These are phyloP conservation scores for Arthrobotrys sphaeroides DNA, from an alignment of 2,329 filamentous ascomycete genomes.

Conservation along the genomic window DNA sequence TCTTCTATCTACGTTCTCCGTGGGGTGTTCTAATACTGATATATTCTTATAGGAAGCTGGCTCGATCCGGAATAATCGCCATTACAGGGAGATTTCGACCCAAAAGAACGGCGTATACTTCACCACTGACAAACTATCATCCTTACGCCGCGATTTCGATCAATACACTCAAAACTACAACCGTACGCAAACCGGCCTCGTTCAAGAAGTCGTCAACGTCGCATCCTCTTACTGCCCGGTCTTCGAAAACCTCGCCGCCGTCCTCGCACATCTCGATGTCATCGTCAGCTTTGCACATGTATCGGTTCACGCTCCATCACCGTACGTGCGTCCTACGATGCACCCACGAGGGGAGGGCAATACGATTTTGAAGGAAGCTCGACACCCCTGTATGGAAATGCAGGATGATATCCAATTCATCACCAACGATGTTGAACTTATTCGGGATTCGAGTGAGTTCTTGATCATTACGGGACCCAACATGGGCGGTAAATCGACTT, in stretches of 20 bases:
- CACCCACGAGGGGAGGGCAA: conserved; percentile 87
- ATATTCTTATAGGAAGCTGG: conserved; percentile 71
- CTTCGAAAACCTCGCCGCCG: conserved; percentile 84
- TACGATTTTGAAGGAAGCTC: conserved; percentile 88
- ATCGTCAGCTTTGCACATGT: conserved; percentile 93
- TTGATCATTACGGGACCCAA: conserved; percentile 97
- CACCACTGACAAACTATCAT: conserved; percentile 82
- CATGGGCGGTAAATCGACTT: conserved; percentile 99
- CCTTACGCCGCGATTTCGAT: conserved; percentile 87
- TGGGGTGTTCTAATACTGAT: not conserved
- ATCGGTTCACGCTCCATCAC: conserved; percentile 88
- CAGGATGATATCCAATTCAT: conserved; percentile 99
- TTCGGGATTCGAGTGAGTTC: conserved; percentile 82
- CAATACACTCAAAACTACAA: conserved; percentile 95
- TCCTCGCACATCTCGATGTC: conserved; percentile 93
- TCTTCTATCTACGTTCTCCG: not conserved
- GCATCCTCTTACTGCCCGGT: conserved; percentile 95
- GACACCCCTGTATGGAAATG: conserved; percentile 98
- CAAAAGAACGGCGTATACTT: conserved; percentile 99
- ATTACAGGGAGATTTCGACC: conserved; percentile 93
- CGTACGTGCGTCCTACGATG: conserved; percentile 90
- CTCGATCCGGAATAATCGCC: conserved; percentile 88
- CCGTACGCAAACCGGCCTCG: conserved; percentile 87
- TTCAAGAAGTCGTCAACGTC: conserved; percentile 90
- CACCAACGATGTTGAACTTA: conserved; percentile 90